Evolutionary conservation across 148 eudicot species (phyloP).

Genomic region (Linanthus parryae): DNA sequence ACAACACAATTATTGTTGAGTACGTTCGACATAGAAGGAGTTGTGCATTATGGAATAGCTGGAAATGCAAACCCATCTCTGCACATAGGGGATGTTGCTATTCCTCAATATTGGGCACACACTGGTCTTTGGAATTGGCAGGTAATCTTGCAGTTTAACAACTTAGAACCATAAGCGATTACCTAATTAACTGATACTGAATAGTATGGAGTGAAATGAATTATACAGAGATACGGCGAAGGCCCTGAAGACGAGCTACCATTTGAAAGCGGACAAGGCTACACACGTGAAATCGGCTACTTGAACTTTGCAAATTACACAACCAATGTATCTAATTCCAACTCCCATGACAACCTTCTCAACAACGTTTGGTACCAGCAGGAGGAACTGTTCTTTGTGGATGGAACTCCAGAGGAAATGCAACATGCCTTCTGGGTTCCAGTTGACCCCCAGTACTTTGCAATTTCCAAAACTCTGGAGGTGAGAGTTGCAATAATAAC

Average conservation of each 20-base stretch:
- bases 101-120: constrained; percentile 33
- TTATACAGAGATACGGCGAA: constrained; percentile 29
- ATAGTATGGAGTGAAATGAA: too few species aligned
- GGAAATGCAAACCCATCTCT: constrained; percentile 32
- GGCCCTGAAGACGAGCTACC: constrained; percentile 27
- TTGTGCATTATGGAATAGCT: constrained; percentile 28
- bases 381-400: constrained; percentile 48
- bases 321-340: constrained; percentile 1
- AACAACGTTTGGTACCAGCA: constrained; percentile 69
- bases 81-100: constrained; percentile 27
- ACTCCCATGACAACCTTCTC: constrained; percentile 13
- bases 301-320: constrained; percentile 23
- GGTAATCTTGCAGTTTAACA: constrained; percentile 18
- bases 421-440: constrained; percentile 59
- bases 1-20: constrained; percentile 24
- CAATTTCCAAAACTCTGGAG: constrained; percentile 22
- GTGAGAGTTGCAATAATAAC: constrained; percentile 15
- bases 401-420: constrained; percentile 47
- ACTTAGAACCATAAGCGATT: too few species aligned
- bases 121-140: constrained; percentile 39
- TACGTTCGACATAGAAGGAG: constrained; percentile 20
- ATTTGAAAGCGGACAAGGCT: constrained; percentile 27
- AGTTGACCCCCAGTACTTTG: constrained; percentile 27
- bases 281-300: constrained; percentile 29
- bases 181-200: too few species aligned